These are phyloP conservation scores for Brassica cretica DNA, from an alignment of 345 rosid species.

Conservation along the genomic window DNA sequence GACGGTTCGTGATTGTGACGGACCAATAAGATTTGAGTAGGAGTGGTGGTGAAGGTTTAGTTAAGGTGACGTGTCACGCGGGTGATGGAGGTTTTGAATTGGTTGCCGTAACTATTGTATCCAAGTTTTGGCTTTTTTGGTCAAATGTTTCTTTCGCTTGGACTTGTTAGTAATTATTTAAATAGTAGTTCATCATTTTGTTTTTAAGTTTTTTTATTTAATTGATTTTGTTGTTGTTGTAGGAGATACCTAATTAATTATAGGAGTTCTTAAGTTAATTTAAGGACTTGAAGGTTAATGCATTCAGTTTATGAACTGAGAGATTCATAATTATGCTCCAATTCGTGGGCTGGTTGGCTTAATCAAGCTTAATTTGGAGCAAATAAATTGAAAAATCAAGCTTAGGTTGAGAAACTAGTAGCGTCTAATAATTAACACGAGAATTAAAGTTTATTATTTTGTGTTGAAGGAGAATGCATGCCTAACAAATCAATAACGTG, in stretches of 20 bases:
- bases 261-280: neutral
- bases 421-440: neutral
- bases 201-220: neutral
- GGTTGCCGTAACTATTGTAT: slow-evolving; percentile 21
- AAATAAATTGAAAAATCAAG: neutral
- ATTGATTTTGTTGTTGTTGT: slow-evolving; percentile 13
- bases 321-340: neutral
- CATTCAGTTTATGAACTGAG: neutral
- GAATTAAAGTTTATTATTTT: neutral
- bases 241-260: slow-evolving; percentile 16
- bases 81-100: slow-evolving; percentile 27
- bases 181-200: slow-evolving; percentile 13
- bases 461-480: neutral
- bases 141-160: slow-evolving; percentile 35
- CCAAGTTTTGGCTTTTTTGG: slow-evolving; percentile 31
- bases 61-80: slow-evolving; percentile 31
- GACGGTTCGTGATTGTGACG: slow-evolving; percentile 28
- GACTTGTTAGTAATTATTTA: slow-evolving; percentile 20
- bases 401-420: neutral
- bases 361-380: neutral
- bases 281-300: neutral
- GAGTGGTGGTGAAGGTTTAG: slow-evolving; percentile 30
- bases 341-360: too few relatives aligned
- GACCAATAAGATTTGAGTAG: slow-evolving; percentile 35
- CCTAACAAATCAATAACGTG: slow-evolving; percentile 18